Evolutionary conservation across 2,329 filamentous ascomycete species (phyloP).

Genomic region (Endothia cerciana): DNA sequence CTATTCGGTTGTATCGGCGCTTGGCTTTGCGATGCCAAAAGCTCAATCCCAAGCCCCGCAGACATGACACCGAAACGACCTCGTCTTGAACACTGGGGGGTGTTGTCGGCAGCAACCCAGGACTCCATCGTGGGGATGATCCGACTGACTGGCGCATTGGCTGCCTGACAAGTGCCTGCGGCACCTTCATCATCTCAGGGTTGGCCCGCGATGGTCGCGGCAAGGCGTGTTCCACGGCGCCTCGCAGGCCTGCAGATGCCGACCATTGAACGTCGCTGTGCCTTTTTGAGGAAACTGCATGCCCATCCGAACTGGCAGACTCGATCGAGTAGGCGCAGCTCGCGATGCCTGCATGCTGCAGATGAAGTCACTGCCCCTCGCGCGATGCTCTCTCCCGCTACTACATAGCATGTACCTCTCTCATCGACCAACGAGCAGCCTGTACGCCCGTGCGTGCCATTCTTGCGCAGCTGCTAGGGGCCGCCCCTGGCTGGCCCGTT

Average conservation of each 20-base stretch:
- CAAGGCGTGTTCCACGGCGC: not conserved
- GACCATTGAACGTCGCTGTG: conserved; percentile 11
- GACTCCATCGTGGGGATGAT: not conserved
- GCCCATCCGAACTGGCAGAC: not conserved
- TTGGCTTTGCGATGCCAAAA: not conserved
- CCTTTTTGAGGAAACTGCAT: conserved; percentile 4
- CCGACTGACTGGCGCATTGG: not conserved
- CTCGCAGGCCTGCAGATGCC: not conserved
- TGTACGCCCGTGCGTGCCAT: conserved; percentile 16
- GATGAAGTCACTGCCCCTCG: conserved; percentile 7
- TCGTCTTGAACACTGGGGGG: not conserved
- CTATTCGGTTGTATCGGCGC: not conserved
- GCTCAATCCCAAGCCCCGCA: not conserved
- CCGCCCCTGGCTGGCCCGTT: conserved; percentile 21
- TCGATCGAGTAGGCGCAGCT: conserved; percentile 16
- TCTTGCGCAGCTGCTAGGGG: conserved; percentile 15
- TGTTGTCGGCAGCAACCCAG: not conserved
- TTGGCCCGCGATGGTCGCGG: not conserved
- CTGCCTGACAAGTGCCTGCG: not conserved
- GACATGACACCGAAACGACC: not conserved
- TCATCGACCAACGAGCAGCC: conserved; percentile 17
- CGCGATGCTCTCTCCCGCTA: not conserved
- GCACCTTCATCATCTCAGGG: not conserved
- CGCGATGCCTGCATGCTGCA: conserved; percentile 13
- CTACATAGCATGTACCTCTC: not conserved